Base-by-base conservation (phyloP, 192 early-diverging fungal species). In the Coemansia biformis region DNA sequence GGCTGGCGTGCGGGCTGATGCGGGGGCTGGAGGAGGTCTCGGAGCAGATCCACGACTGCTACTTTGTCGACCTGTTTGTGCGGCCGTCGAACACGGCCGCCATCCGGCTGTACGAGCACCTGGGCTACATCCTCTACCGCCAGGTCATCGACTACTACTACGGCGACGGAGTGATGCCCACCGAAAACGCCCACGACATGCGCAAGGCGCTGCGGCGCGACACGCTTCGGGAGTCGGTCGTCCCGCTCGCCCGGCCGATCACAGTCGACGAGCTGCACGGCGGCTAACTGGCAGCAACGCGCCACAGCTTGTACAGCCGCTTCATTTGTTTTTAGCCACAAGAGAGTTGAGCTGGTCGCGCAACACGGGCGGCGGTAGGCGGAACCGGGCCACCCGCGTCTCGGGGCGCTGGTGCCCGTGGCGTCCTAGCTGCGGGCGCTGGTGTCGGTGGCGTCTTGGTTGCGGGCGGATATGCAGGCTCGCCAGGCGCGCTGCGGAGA, bases 101-200 rank as follows among this genome's bases (percentile, higher is more conserved):
- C 0, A 86, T 96, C 12, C 71, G 66, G 18, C 93, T 99, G 92
- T 99, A 99, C 62, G 82, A 85, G 38, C 80, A 78, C 43, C 82
- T 99, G 48, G 93, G 93, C 21, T 99, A 99, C 59, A 81, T 83
- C 8, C 82, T 96, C 15, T 96, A 91, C 69, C 63, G 93, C 22
- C 78, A 86, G 21, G 93, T 99, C 18, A 57, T 84, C 32, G 83
- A 81, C 24, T 99, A 99, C 78, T 99, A 99, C 72, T 24, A 57
- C 14, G 78, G 75, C 7, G 79, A 79, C 23, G 78, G 76, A 9
- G 78, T 79, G 13, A 74, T 66, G 59, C 74, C 78, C n/a, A 66
- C 76, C 2, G 93, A 99, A 62, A 87, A 95, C 67, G 93, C 90
- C 2, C 90, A 54, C 37, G 96, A 99, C 55, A 99, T 99, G 96